These are phyloP conservation scores for Talaromyces rugulosus DNA, from an alignment of 2,329 filamentous ascomycete genomes.

Conservation along the genomic window DNA sequence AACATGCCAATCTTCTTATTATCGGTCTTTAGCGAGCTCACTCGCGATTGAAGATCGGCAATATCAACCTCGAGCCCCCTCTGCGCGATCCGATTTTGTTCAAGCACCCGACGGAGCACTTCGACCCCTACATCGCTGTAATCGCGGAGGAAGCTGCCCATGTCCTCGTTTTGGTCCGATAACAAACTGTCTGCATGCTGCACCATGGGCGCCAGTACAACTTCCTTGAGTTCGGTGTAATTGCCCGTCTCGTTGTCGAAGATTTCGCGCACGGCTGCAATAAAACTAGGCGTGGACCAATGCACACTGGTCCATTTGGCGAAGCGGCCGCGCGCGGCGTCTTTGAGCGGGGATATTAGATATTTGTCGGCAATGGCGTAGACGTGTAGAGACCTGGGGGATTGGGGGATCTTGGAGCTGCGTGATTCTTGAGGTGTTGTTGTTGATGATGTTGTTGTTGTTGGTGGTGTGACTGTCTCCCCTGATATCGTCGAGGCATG, in stretches of 20 bases:
- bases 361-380: slow-evolving; percentile 17
- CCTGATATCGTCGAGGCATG: background rate
- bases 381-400: slow-evolving; percentile 11
- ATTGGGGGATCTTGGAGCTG: background rate
- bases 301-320: slow-evolving; percentile 11
- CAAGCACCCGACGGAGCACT: slow-evolving; percentile 9
- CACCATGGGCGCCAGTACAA: slow-evolving; percentile 10
- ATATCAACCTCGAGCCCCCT: slow-evolving; percentile 12
- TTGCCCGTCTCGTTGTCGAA: slow-evolving; percentile 16
- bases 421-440: background rate
- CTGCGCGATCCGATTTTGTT: slow-evolving; percentile 11
- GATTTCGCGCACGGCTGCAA: slow-evolving; percentile 12
- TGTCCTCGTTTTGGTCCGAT: background rate
- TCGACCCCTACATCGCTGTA: slow-evolving; percentile 12
- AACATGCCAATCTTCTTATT: slow-evolving; percentile 12
- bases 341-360: slow-evolving; percentile 11
- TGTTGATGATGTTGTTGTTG: background rate
- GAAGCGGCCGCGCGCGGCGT: slow-evolving; percentile 11
- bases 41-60: slow-evolving; percentile 11
- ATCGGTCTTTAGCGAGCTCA: slow-evolving; percentile 6
- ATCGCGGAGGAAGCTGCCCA: slow-evolving; percentile 9
- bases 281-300: slow-evolving; percentile 10
- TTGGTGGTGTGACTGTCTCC: background rate
- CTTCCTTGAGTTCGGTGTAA: slow-evolving; percentile 13
- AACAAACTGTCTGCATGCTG: slow-evolving; percentile 12